phyloP scores from a whole-genome alignment of 2,329 filamentous ascomycete genomes.

The Neofusicoccum umdonicola region DNA sequence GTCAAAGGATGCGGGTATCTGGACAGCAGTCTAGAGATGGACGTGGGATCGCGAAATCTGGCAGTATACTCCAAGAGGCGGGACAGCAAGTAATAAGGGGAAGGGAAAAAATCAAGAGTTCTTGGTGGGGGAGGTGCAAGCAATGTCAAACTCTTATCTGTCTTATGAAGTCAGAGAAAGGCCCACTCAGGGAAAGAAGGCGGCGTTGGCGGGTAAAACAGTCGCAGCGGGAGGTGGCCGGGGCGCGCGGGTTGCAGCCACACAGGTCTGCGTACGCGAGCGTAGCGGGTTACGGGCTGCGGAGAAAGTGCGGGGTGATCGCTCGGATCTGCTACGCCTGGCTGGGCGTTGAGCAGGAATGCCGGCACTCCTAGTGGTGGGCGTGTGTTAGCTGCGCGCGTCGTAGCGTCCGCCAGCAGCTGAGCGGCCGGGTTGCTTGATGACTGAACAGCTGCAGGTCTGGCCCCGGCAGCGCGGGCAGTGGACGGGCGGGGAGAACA shows the following conservation, averaged over 20 bases:
- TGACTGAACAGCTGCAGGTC: no score
- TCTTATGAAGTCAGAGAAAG: background rate
- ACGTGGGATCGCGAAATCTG: background rate
- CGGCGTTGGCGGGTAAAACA: background rate
- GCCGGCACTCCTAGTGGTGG: background rate
- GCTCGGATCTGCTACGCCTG: background rate
- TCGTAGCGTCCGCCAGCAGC: background rate
- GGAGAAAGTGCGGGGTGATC: slow-evolving; percentile 10
- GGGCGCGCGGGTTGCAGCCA: background rate
- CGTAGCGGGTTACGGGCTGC: background rate
- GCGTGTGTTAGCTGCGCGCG: background rate
- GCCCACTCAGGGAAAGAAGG: background rate
- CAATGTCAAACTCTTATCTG: background rate
- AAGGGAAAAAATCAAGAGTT: background rate
- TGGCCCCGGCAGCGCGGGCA: background rate
- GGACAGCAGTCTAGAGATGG: background rate
- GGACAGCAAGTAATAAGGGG: background rate
- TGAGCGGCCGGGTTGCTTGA: background rate
- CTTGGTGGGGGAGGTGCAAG: background rate
- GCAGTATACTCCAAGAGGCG: background rate
- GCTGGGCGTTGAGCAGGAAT: background rate
- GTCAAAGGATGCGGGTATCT: background rate
- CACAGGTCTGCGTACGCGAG: background rate
- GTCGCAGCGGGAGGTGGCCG: background rate
- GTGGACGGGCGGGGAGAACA: background rate